Conservation (phyloP, 1,284 basidiomycete species). For the Psilocybe mexicana region DNA sequence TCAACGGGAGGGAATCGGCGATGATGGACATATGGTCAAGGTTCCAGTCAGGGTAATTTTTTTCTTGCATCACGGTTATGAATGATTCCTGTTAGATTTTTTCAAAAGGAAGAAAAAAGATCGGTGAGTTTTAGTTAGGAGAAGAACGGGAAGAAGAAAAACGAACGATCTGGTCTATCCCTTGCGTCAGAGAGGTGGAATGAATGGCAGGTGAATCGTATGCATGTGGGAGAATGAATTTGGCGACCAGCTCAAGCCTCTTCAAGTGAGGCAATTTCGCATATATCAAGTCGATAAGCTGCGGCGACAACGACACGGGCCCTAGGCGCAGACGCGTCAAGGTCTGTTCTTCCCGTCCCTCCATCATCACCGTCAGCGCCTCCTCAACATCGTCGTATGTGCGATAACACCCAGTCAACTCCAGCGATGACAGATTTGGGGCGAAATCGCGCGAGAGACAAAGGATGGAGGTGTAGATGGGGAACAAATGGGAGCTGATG, state of each 20-base stretch:
- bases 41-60: conserved; percentile 31
- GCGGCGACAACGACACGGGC: conserved; percentile 38
- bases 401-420: conserved; percentile 37
- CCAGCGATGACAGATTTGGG: conserved; percentile 31
- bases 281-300: conserved; percentile 39
- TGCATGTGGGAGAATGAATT: conserved; percentile 34
- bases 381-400: conserved; percentile 33
- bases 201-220: conserved; percentile 26
- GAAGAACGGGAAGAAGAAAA: neutral
- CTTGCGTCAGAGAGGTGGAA: conserved; percentile 14
- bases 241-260: conserved; percentile 36
- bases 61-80: conserved; percentile 32
- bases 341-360: conserved; percentile 10
- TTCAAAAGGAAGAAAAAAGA: neutral
- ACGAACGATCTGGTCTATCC: conserved; percentile 24
- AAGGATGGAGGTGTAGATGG: conserved; percentile 31
- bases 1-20: conserved; percentile 30
- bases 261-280: conserved; percentile 31
- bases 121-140: neutral
- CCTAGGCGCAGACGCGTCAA: conserved; percentile 37
- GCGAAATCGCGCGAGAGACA: conserved; percentile 31
- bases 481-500: conserved; percentile 37
- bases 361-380: conserved; percentile 23
- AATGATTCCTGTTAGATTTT: conserved; percentile 21
- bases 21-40: conserved; percentile 31